These are phyloP conservation scores for Colletotrichum euphorbiae DNA, from an alignment of 2,329 filamentous ascomycete species.

Conservation along the genomic window DNA sequence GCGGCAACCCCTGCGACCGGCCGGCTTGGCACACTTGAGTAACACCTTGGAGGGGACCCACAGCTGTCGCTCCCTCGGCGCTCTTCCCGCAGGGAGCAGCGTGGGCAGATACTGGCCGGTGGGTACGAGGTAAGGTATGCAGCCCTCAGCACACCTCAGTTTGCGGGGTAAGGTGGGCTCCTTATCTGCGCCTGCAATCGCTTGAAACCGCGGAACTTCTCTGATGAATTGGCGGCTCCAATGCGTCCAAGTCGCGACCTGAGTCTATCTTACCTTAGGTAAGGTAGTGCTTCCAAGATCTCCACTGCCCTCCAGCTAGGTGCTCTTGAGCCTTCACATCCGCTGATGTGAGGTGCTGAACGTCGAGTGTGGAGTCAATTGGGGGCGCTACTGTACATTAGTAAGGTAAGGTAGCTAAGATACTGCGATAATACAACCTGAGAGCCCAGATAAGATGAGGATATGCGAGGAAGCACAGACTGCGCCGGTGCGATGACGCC, in stretches of 20 bases:
- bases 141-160: conserved; percentile 26
- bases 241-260: too few species aligned
- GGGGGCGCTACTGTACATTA: neutral
- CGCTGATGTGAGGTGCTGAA: neutral
- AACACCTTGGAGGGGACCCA: conserved; percentile 4
- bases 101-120: neutral
- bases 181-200: conserved; percentile 2
- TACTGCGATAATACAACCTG: conserved; percentile 5
- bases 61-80: conserved; percentile 30
- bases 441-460: neutral
- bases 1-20: conserved; percentile 32
- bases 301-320: neutral
- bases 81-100: conserved; percentile 5
- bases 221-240: conserved; percentile 18
- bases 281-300: too few species aligned
- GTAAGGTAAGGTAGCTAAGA: too few species aligned
- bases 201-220: conserved; percentile 34
- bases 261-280: too few species aligned
- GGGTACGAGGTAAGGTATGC: conserved; percentile 3
- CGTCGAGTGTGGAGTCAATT: neutral
- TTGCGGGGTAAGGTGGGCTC: conserved; percentile 31
- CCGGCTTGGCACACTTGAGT: conserved; percentile 28
- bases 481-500: conserved; percentile 10
- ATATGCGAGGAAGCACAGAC: neutral
- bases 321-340: conserved; percentile 4